phyloP scores from a whole-genome alignment of 768 basidiomycete genomes.

The Leccinum disarticulatum region DNA sequence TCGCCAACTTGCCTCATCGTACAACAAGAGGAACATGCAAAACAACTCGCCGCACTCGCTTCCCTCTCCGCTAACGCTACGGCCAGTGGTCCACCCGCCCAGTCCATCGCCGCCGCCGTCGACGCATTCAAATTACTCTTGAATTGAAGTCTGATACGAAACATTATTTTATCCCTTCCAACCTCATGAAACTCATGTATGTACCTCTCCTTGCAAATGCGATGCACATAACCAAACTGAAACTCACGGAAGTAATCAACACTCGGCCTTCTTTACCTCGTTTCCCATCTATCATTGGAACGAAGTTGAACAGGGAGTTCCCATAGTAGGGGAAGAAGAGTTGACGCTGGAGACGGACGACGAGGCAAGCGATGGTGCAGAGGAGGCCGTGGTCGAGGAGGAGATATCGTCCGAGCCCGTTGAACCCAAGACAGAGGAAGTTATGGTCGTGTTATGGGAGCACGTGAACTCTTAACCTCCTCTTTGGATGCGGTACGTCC shows the following conservation, averaged over 20 bases:
- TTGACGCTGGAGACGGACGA: conserved; percentile 50
- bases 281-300: conserved; percentile 86
- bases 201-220: conserved; percentile 30
- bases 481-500: conserved; percentile 83
- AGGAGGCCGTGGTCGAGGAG: conserved; percentile 66
- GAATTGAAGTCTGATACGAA: conserved; percentile 74
- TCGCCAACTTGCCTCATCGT: no score
- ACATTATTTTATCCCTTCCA: conserved; percentile 69
- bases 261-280: conserved; percentile 82
- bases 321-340: conserved; percentile 55
- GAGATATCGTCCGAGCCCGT: conserved; percentile 43
- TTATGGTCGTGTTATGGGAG: conserved; percentile 75
- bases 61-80: no score
- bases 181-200: conserved; percentile 74
- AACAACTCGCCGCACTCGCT: no score
- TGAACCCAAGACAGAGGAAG: conserved; percentile 60
- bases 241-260: conserved; percentile 58
- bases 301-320: conserved; percentile 58
- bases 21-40: no score
- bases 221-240: conserved; percentile 10
- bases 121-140: conserved; percentile 63
- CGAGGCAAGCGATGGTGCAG: conserved; percentile 44
- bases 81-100: no score
- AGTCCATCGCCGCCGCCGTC: no score
- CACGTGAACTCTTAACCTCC: conserved; percentile 88